These are phyloP conservation scores for Otatea glauca DNA, from an alignment of 176 grass and related monocot genomes.

Conservation along the genomic window DNA sequence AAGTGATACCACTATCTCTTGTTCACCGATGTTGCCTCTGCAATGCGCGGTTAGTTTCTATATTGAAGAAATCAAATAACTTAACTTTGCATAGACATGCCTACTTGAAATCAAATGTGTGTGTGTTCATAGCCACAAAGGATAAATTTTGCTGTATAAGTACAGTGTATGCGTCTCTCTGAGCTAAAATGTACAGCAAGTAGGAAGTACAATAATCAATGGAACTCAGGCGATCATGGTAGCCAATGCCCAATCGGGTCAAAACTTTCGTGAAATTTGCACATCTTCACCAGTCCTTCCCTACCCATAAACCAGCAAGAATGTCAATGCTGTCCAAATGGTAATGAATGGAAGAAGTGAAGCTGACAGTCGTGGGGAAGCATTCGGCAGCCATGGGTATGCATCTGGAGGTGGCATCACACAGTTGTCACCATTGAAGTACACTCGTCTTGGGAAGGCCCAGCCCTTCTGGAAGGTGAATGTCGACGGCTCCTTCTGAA, in stretches of 20 bases:
- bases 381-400: slow-evolving; percentile 80
- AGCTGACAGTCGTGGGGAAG: slow-evolving; percentile 36
- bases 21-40: neutral
- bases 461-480: slow-evolving; percentile 93
- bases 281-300: neutral
- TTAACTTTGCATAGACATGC: neutral
- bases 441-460: slow-evolving; percentile 77
- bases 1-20: neutral
- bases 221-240: neutral
- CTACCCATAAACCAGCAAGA: slow-evolving; percentile 43
- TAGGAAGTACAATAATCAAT: slow-evolving; percentile 22
- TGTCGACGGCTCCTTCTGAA: slow-evolving; percentile 57
- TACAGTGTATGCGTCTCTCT: neutral
- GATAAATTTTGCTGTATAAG: neutral
- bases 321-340: slow-evolving; percentile 13
- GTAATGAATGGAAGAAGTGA: slow-evolving; percentile 34
- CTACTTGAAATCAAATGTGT: neutral
- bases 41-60: neutral
- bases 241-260: slow-evolving; percentile 13
- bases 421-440: slow-evolving; percentile 90
- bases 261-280: slow-evolving; percentile 27
- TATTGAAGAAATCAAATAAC: neutral
- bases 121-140: neutral
- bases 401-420: slow-evolving; percentile 87
- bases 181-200: slow-evolving; percentile 5